A percentile compares a stretch with the other conserved stretches of the same genome.
Conservation (phyloP, 345 rosid species). For the Aurinia saxatilis region DNA sequence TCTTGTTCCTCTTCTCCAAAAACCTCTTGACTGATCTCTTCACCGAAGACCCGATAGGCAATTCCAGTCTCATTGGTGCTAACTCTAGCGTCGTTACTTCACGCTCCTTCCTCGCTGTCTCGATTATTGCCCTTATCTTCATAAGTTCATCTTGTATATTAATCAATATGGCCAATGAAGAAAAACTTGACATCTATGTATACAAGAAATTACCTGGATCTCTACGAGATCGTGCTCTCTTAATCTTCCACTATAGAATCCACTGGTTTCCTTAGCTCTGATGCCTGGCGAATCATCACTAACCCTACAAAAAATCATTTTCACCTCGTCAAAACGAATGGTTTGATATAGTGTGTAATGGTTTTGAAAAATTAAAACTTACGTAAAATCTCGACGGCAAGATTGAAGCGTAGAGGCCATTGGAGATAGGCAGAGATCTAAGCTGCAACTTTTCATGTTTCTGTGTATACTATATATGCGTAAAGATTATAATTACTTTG, state of each 20-base stretch:
- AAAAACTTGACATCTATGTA: not conserved
- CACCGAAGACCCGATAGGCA: constrained; percentile 17
- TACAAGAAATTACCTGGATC: constrained; percentile 10
- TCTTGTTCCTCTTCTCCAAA: constrained; percentile 28
- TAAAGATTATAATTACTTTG: constrained; percentile 1
- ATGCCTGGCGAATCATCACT: not conserved
- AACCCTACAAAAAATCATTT: not conserved
- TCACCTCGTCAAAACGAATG: not conserved
- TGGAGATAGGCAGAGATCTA: constrained; percentile 27
- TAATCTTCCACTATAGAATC: not conserved
- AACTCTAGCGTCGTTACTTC: constrained; percentile 11
- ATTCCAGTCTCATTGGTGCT: constrained; percentile 7
- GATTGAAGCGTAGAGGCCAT: constrained; percentile 16
- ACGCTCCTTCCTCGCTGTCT: constrained; percentile 20
- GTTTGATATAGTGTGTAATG: not conserved
- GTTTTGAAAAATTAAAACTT: not conserved
- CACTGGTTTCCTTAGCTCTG: not conserved
- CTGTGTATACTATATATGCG: not conserved
- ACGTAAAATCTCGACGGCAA: constrained; percentile 10
- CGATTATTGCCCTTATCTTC: constrained; percentile 27
- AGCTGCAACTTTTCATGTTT: constrained; percentile 15
- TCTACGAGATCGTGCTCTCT: constrained; percentile 15
- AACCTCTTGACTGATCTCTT: constrained; percentile 24
- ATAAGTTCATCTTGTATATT: not conserved
- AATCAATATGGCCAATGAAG: not conserved